phyloP scores from a whole-genome alignment of 2,329 filamentous ascomycete species.

The Trichophyton schoenleinii region DNA sequence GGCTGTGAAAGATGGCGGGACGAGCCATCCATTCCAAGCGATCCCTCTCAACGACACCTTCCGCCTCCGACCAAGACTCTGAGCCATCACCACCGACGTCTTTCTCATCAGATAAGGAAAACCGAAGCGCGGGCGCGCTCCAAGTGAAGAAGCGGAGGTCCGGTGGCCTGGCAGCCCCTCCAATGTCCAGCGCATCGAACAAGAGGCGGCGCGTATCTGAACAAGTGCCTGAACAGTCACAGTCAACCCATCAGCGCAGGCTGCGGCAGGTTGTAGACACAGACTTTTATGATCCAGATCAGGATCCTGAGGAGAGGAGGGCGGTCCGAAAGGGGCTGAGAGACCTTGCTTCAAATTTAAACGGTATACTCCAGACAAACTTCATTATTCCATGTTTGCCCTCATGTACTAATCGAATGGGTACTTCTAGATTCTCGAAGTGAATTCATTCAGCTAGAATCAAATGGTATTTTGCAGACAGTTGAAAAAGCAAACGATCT shows the following conservation, averaged over 20 bases:
- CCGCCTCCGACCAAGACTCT: conserved; percentile 5
- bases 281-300: conserved; percentile 61
- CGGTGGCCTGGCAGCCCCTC: background rate
- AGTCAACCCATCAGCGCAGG: conserved; percentile 6
- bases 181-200: conserved; percentile 11
- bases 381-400: background rate
- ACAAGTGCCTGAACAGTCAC: conserved; percentile 6
- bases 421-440: conserved; percentile 50
- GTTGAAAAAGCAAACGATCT: conserved; percentile 54
- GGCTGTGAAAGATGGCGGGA: background rate
- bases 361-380: conserved; percentile 31
- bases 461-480: conserved; percentile 51
- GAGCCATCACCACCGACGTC: conserved; percentile 22
- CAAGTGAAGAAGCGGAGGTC: conserved; percentile 16
- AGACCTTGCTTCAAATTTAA: conserved; percentile 45
- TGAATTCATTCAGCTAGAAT: conserved; percentile 56
- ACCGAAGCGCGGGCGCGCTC: conserved; percentile 22
- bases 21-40: background rate
- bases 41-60: conserved; percentile 5
- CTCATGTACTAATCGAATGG: background rate
- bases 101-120: conserved; percentile 35
- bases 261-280: conserved; percentile 25
- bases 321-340: conserved; percentile 56
- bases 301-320: conserved; percentile 58
- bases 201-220: conserved; percentile 13